Percentiles rank a stretch among this genome's conserved stretches.
phyloP scores from a whole-genome alignment of 345 rosid genomes.

The Euphorbia peplus region DNA sequence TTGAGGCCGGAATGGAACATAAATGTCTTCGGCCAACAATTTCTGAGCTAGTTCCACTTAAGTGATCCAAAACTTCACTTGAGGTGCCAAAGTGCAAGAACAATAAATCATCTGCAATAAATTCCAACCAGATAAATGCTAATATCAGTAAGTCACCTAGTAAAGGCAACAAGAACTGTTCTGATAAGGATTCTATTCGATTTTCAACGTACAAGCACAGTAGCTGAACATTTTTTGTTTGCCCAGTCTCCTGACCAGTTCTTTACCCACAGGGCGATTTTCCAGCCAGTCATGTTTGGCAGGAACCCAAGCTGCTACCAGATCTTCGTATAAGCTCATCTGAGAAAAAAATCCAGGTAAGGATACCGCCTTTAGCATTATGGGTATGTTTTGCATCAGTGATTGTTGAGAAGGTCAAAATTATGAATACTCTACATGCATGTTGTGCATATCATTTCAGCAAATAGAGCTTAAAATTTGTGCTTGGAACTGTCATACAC shows the following conservation, averaged over 20 bases:
- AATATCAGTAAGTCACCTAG: conserved; percentile 16
- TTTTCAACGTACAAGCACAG: conserved; percentile 65
- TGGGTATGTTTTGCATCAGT: not conserved
- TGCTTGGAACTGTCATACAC: not conserved
- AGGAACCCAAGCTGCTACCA: conserved; percentile 98
- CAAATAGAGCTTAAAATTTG: not conserved
- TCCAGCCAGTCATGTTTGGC: conserved; percentile 83
- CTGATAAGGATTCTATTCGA: not conserved
- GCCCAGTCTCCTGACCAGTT: conserved; percentile 68
- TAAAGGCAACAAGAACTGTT: conserved; percentile 9
- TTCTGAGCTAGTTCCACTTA: conserved; percentile 69
- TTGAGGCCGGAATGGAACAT: conserved; percentile 91
- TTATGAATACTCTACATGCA: not conserved
- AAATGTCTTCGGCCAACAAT: conserved; percentile 89
- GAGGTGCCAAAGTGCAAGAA: conserved; percentile 98
- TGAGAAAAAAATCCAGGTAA: conserved; percentile 30
- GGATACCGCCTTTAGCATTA: not conserved
- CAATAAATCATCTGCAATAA: conserved; percentile 65
- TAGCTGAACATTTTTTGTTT: conserved; percentile 72
- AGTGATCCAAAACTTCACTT: conserved; percentile 92
- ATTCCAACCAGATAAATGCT: conserved; percentile 13
- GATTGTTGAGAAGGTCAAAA: not conserved
- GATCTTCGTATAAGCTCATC: conserved; percentile 98
- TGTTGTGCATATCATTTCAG: not conserved
- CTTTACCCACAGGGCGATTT: conserved; percentile 64